Conservation (phyloP, 257 asterid species). For the Fraxinus pennsylvanica region DNA sequence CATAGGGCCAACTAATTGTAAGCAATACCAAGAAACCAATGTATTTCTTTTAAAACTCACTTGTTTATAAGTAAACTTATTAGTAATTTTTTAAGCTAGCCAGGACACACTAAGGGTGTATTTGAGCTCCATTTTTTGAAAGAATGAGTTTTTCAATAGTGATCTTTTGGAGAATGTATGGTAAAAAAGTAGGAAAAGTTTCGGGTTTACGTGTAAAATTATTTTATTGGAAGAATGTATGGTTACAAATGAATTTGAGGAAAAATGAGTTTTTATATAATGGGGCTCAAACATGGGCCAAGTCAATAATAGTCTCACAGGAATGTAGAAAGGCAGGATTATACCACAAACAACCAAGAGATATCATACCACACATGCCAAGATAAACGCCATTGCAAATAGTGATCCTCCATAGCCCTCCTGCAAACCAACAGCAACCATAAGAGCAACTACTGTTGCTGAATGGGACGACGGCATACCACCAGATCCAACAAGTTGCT, state of each 20-base stretch:
- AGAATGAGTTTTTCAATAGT: too few species aligned
- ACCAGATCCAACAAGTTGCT: constrained; percentile 83
- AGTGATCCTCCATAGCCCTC: constrained; percentile 84
- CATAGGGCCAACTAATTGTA: too few species aligned
- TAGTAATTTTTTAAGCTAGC: background rate
- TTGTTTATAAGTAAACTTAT: background rate
- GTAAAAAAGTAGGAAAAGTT: too few species aligned
- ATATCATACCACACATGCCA: constrained; percentile 79
- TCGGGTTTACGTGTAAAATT: too few species aligned
- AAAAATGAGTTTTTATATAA: too few species aligned
- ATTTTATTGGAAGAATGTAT: too few species aligned
- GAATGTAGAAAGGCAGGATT: background rate
- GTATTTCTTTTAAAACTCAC: background rate
- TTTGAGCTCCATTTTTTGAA: too few species aligned
- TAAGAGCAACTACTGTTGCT: constrained; percentile 87
- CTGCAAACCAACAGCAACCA: constrained; percentile 73
- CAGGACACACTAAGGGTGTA: background rate
- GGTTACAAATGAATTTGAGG: too few species aligned
- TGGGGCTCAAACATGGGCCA: background rate
- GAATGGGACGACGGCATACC: constrained; percentile 99
- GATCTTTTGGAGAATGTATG: too few species aligned
- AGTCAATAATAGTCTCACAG: background rate
- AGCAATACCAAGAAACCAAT: too few species aligned
- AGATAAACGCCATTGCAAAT: constrained; percentile 66
- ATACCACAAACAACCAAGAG: constrained; percentile 11